Evolutionary conservation across 805 yeast species (phyloP).

Genomic region (Metschnikowia hibisci): DNA sequence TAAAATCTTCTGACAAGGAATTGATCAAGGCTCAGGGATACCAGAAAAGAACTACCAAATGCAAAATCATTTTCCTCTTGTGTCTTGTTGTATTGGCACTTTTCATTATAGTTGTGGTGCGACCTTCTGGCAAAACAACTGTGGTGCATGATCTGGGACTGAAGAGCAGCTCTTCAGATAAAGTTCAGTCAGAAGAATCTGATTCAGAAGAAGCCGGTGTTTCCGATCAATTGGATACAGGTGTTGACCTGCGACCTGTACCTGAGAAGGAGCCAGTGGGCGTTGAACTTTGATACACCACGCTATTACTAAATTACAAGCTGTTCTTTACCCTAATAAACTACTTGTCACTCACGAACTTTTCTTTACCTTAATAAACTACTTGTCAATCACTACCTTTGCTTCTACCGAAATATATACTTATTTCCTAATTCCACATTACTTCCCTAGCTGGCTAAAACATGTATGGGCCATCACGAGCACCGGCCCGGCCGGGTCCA

Average conservation of each 20-base stretch:
- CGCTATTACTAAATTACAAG: not conserved
- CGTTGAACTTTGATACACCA: not conserved
- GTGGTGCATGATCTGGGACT: conserved; percentile 17
- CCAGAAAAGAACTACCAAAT: conserved; percentile 86
- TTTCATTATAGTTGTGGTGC: conserved; percentile 64
- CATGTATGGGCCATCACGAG: conserved; percentile 18
- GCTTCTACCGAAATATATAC: too few species aligned
- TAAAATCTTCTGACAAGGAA: conserved; percentile 75
- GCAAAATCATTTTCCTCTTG: conserved; percentile 77
- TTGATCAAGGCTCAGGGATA: conserved; percentile 70
- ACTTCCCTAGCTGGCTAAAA: not conserved
- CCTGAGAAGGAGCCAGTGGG: conserved; percentile 1
- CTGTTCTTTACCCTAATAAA: not conserved
- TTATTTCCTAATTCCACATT: not conserved
- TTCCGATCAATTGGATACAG: too few species aligned
- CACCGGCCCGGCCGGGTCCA: conserved; percentile 11
- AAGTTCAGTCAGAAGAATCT: not conserved
- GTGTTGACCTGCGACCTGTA: conserved; percentile 8
- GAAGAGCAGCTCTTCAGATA: conserved; percentile 4
- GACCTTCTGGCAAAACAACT: conserved; percentile 43
- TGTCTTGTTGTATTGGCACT: conserved; percentile 67
- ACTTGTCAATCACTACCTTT: too few species aligned
- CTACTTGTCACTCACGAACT: too few species aligned
- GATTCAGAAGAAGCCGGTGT: too few species aligned
- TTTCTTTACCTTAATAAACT: too few species aligned